Conservation (phyloP, 2,329 filamentous ascomycete genomes). For the Calonectria multiphialidica region DNA sequence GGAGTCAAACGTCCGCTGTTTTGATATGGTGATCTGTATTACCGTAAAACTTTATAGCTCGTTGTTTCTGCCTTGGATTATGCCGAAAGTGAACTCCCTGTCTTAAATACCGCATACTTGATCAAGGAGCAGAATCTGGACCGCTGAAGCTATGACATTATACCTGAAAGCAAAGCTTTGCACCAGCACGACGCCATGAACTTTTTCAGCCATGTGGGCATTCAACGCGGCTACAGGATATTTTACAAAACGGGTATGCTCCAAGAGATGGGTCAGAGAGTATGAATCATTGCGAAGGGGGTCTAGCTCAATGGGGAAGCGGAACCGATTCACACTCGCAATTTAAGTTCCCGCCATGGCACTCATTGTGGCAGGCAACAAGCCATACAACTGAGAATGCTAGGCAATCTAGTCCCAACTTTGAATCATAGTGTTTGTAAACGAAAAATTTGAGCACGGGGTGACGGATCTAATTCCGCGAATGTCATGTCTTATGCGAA, state of each 20-base stretch:
- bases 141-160: no score
- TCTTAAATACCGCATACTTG: no score
- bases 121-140: no score
- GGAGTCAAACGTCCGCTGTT: no score
- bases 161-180: background rate
- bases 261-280: no score
- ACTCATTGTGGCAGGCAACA: background rate
- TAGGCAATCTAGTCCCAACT: background rate
- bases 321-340: background rate
- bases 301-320: background rate
- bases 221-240: no score
- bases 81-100: no score
- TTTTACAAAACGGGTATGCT: no score
- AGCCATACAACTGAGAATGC: background rate
- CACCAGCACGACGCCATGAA: background rate
- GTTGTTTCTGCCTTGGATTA: no score
- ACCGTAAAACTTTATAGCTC: no score
- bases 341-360: background rate
- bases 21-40: no score
- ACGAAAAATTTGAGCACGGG: background rate
- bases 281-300: background rate
- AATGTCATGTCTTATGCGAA: background rate
- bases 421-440: background rate
- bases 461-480: background rate
- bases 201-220: background rate